Conservation (phyloP, 768 basidiomycete species). For the Stropharia rugosoannulata region DNA sequence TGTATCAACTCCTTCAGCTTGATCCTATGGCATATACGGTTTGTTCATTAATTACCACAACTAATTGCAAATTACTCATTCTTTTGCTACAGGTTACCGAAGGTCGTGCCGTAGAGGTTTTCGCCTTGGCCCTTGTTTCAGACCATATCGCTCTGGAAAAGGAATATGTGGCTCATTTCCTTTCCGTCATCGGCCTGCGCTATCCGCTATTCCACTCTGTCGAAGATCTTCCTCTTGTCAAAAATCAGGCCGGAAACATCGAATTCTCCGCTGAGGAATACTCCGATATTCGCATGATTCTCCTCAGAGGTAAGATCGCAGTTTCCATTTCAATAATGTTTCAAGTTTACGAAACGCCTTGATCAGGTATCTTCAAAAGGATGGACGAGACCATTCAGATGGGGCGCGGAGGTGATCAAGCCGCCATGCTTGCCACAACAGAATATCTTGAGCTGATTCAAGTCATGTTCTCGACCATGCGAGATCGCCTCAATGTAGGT, state of each 20-base stretch:
- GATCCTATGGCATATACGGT: slow-evolving; percentile 65
- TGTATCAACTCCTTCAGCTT: slow-evolving; percentile 48
- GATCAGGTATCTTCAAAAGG: slow-evolving; percentile 46
- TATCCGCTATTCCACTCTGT: slow-evolving; percentile 49
- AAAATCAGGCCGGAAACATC: slow-evolving; percentile 21
- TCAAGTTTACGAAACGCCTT: background rate
- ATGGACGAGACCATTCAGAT: slow-evolving; percentile 33
- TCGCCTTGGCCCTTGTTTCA: slow-evolving; percentile 54
- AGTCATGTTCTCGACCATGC: slow-evolving; percentile 52
- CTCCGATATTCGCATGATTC: slow-evolving; percentile 28
- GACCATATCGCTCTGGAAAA: slow-evolving; percentile 51
- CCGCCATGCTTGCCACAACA: slow-evolving; percentile 28
- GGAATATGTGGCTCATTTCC: slow-evolving; percentile 54
- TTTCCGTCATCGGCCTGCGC: slow-evolving; percentile 54
- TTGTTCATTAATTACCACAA: slow-evolving; percentile 18
- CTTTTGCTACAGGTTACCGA: slow-evolving; percentile 34
- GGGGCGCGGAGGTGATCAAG: slow-evolving; percentile 22
- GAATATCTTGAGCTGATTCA: slow-evolving; percentile 39
- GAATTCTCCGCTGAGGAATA: slow-evolving; percentile 30
- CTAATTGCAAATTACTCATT: background rate
- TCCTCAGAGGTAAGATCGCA: slow-evolving; percentile 24
- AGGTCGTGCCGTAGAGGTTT: slow-evolving; percentile 50
- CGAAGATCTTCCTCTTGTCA: slow-evolving; percentile 15
- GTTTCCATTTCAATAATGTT: background rate
- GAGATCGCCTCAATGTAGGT: slow-evolving; percentile 43